Evolutionary conservation across 2,329 filamentous ascomycete genomes (phyloP).

Genomic region (Aspergillus bombycis): DNA sequence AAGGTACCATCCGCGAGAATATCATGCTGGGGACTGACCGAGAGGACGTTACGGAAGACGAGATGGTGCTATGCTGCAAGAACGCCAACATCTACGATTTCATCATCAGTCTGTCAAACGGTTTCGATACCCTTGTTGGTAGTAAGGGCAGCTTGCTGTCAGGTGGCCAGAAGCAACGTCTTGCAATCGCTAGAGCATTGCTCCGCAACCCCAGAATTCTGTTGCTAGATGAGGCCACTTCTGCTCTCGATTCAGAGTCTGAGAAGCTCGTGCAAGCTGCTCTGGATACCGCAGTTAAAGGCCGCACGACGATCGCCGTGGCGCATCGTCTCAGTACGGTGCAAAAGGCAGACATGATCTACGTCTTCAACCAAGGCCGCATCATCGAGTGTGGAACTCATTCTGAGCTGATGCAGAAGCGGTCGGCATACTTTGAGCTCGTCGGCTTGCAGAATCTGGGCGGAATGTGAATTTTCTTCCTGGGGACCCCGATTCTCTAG

Average conservation of each 20-base stretch:
- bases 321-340: slow-evolving; percentile 88
- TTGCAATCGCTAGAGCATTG: slow-evolving; percentile 41
- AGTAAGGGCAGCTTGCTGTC: slow-evolving; percentile 18
- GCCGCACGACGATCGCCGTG: slow-evolving; percentile 85
- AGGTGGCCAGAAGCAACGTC: slow-evolving; percentile 33
- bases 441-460: slow-evolving; percentile 75
- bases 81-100: slow-evolving; percentile 34
- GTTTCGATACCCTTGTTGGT: slow-evolving; percentile 29
- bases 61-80: slow-evolving; percentile 25
- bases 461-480: not conserved
- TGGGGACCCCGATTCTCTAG: not conserved
- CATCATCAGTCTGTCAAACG: slow-evolving; percentile 30
- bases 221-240: slow-evolving; percentile 39
- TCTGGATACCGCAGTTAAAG: slow-evolving; percentile 77
- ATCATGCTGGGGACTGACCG: slow-evolving; percentile 58
- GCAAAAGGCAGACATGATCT: slow-evolving; percentile 88
- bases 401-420: slow-evolving; percentile 65
- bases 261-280: slow-evolving; percentile 63
- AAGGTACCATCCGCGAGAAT: slow-evolving; percentile 68
- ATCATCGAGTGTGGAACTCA: slow-evolving; percentile 84
- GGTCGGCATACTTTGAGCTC: slow-evolving; percentile 72
- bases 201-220: slow-evolving; percentile 38
- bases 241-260: slow-evolving; percentile 49
- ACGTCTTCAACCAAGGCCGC: slow-evolving; percentile 83
- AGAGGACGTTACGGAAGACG: slow-evolving; percentile 16